These are phyloP conservation scores for Plectranthus barbatus DNA, from an alignment of 257 asterid genomes.

Conservation along the genomic window DNA sequence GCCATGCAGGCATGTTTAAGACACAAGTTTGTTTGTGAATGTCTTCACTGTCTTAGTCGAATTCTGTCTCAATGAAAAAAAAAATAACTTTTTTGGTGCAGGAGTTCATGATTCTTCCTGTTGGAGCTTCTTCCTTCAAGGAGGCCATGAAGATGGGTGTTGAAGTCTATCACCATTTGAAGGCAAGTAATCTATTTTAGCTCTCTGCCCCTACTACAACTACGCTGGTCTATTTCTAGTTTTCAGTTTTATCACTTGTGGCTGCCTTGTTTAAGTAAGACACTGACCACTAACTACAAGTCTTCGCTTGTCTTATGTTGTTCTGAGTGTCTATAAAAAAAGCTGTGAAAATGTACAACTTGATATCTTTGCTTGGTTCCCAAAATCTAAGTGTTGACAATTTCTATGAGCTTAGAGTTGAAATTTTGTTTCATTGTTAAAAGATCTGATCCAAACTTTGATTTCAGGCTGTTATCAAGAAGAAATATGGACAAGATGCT, in stretches of 20 bases:
- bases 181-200: constrained; percentile 35
- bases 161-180: constrained; percentile 91
- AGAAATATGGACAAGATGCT: constrained; percentile 95
- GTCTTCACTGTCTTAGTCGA: not conserved
- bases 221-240: not conserved
- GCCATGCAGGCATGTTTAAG: constrained; percentile 81
- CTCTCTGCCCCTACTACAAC: not conserved
- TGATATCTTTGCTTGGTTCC: not conserved
- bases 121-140: constrained; percentile 87
- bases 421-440: not conserved
- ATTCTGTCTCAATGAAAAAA: not conserved
- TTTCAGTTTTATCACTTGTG: not conserved
- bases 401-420: not conserved
- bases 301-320: not conserved
- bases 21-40: not conserved
- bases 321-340: not conserved
- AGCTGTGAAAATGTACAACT: not conserved
- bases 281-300: not conserved
- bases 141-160: constrained; percentile 99
- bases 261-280: not conserved
- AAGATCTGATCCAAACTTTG: not conserved
- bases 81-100: constrained; percentile 19
- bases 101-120: constrained; percentile 98
- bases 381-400: not conserved
- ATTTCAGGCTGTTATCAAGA: constrained; percentile 84